phyloP scores from a whole-genome alignment of 768 basidiomycete species.

The Hemileccinum impolitum region DNA sequence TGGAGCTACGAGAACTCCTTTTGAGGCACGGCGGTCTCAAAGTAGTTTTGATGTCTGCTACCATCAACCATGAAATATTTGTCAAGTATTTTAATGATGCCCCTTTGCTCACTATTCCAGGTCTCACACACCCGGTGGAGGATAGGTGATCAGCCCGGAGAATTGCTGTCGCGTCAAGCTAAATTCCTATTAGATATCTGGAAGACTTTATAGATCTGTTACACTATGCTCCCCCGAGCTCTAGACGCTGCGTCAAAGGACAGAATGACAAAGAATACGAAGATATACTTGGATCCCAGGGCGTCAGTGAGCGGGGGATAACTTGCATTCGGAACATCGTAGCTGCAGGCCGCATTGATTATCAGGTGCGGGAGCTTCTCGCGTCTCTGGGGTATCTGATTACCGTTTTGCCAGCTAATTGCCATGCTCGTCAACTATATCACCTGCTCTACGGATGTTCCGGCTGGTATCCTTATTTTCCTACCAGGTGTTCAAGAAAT shows the following conservation, averaged over 20 bases:
- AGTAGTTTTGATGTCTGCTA: conserved; percentile 90
- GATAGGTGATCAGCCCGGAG: conserved; percentile 51
- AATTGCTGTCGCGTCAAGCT: background rate
- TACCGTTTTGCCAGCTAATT: conserved; percentile 48
- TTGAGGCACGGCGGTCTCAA: conserved; percentile 62
- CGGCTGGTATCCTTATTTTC: conserved; percentile 80
- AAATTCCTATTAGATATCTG: conserved; percentile 57
- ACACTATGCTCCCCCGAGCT: conserved; percentile 48
- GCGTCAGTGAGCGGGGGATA: conserved; percentile 50
- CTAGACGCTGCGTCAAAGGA: conserved; percentile 31
- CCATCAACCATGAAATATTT: conserved; percentile 88
- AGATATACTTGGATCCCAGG: conserved; percentile 46
- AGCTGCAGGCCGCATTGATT: conserved; percentile 67
- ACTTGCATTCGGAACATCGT: conserved; percentile 58
- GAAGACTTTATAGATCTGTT: conserved; percentile 70
- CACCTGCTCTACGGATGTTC: conserved; percentile 39
- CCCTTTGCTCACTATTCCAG: conserved; percentile 81
- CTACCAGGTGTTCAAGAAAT: conserved; percentile 90
- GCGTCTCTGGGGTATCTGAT: background rate
- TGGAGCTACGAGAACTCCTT: conserved; percentile 78
- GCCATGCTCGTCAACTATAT: conserved; percentile 65
- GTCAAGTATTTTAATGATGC: conserved; percentile 78
- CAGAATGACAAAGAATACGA: conserved; percentile 39
- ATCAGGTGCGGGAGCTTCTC: conserved; percentile 44
- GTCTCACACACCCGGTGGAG: conserved; percentile 71